Evolutionary conservation across 192 early-diverging fungal species (phyloP).

Genomic region (Hyaloraphidium curvatum): DNA sequence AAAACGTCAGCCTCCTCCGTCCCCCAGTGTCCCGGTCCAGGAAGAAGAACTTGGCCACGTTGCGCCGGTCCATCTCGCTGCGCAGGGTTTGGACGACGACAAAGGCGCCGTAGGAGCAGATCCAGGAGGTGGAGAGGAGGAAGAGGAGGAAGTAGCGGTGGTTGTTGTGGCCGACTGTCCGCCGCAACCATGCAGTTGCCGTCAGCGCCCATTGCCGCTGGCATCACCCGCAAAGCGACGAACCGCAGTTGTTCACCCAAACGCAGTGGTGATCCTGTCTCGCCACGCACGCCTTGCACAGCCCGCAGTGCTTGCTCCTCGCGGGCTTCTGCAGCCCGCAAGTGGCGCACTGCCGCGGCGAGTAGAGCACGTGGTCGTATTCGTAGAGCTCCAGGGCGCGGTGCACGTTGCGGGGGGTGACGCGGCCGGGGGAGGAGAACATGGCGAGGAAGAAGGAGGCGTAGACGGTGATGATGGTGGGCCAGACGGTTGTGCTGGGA

Average conservation of each 20-base stretch:
- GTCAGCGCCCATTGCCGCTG: no score
- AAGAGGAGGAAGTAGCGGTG: constrained; percentile 26
- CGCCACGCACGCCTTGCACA: constrained; percentile 25
- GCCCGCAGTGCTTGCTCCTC: constrained; percentile 15
- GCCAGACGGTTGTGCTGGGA: constrained; percentile 11
- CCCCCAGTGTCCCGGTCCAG: not conserved
- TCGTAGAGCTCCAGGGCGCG: constrained; percentile 11
- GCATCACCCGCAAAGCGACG: not conserved
- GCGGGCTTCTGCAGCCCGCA: constrained; percentile 19
- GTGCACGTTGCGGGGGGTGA: constrained; percentile 15
- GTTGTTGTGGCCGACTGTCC: constrained; percentile 25
- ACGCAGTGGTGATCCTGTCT: constrained; percentile 31
- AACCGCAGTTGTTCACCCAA: constrained; percentile 29
- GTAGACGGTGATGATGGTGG: constrained; percentile 9
- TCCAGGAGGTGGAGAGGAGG: constrained; percentile 11
- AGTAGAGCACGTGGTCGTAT: constrained; percentile 24
- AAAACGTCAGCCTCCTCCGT: constrained; percentile 8
- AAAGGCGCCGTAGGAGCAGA: constrained; percentile 20
- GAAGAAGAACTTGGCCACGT: constrained; percentile 5
- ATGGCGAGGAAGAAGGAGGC: constrained; percentile 15
- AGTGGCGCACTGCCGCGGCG: constrained; percentile 15
- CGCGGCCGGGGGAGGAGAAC: constrained; percentile 16
- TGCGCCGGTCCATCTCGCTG: constrained; percentile 11
- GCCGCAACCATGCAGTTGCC: no score
- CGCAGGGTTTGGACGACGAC: constrained; percentile 11